Percentiles rank a stretch among this genome's conserved stretches.
phyloP scores from a whole-genome alignment of 2,329 filamentous ascomycete genomes.

The Colletotrichum euphorbiae region DNA sequence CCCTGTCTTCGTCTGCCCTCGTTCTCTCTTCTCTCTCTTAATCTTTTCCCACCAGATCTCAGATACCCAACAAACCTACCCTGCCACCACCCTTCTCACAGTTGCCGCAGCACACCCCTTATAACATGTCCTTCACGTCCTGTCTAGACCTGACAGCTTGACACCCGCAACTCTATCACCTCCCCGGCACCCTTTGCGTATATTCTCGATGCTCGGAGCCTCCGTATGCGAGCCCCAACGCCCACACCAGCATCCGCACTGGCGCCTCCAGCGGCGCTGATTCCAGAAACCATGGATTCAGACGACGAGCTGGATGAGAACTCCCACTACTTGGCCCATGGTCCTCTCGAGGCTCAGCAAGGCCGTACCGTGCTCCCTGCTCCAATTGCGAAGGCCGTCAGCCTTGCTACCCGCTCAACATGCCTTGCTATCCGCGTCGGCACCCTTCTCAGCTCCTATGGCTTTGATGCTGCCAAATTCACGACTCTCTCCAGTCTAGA shows the following conservation, averaged over 20 bases:
- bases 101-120: conserved; percentile 2
- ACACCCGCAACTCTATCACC: conserved; percentile 8
- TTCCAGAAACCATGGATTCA: conserved; percentile 32
- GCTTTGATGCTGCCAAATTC: conserved; percentile 65
- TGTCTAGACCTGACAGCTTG: neutral
- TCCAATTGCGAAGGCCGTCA: conserved; percentile 69
- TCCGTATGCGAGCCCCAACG: conserved; percentile 28
- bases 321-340: conserved; percentile 32
- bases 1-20: neutral
- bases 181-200: neutral
- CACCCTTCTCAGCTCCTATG: conserved; percentile 63
- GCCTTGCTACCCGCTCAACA: conserved; percentile 70
- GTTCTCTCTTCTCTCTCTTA: neutral
- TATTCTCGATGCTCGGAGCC: conserved; percentile 29
- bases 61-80: conserved; percentile 1
- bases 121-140: conserved; percentile 18
- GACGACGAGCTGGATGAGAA: conserved; percentile 35
- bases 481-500: conserved; percentile 69
- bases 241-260: conserved; percentile 9
- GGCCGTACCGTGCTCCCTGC: conserved; percentile 66
- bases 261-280: conserved; percentile 13
- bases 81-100: neutral
- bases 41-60: neutral
- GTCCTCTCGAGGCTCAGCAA: conserved; percentile 39
- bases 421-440: conserved; percentile 67